phyloP scores from a whole-genome alignment of 352 stramenopile species.

The Globisporangium splendens region DNA sequence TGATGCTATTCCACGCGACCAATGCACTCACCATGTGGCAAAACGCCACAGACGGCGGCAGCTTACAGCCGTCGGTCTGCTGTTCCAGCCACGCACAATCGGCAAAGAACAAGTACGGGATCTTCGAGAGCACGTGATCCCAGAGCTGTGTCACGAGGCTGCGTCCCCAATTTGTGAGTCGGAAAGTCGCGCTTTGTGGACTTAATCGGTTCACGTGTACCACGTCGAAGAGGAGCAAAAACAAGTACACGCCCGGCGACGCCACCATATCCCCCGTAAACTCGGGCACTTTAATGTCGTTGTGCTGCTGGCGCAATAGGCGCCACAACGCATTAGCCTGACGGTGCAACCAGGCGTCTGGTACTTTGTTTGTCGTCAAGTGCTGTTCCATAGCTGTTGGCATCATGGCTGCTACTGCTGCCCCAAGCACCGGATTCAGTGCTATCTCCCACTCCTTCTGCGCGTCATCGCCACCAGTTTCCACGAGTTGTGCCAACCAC shows the following conservation, averaged over 20 bases:
- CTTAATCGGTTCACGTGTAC: conserved; percentile 15
- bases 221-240: conserved; percentile 53
- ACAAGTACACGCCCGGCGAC: conserved; percentile 42
- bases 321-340: conserved; percentile 29
- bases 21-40: conserved; percentile 49
- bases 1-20: conserved; percentile 39
- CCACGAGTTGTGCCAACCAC: too few relatives aligned
- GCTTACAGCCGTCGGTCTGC: conserved; percentile 28
- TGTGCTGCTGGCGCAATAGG: conserved; percentile 14
- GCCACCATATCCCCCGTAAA: conserved; percentile 11
- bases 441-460: too few relatives aligned
- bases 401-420: background rate
- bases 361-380: background rate
- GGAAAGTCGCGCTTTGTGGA: conserved; percentile 30
- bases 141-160: conserved; percentile 41
- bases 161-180: conserved; percentile 41
- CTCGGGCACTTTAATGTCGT: too few relatives aligned
- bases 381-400: background rate
- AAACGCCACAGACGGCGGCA: conserved; percentile 37
- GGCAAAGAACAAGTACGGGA: conserved; percentile 53
- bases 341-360: conserved; percentile 3
- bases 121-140: conserved; percentile 37
- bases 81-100: conserved; percentile 74
- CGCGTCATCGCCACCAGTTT: too few relatives aligned
- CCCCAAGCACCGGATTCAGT: too few relatives aligned